Evolutionary conservation across 305 asterid species (phyloP).

Genomic region (Solanum hybrid): DNA sequence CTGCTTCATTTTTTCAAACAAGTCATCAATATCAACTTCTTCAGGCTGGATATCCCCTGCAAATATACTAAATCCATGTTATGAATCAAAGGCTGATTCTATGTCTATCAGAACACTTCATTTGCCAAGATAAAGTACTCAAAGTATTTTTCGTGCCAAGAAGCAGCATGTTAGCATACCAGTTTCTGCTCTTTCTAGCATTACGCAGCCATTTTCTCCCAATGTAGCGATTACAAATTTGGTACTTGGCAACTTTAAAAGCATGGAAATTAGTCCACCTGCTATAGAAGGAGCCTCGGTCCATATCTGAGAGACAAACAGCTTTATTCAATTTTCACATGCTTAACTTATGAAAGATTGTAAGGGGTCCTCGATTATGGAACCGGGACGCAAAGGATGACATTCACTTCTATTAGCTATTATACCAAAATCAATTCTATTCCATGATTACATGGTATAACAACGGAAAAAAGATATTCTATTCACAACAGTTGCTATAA

Average conservation of each 20-base stretch:
- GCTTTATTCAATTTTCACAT: background rate
- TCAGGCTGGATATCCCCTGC: too few species aligned
- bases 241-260: conserved; percentile 48
- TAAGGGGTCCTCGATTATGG: background rate
- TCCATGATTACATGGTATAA: background rate
- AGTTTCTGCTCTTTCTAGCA: conserved; percentile 32
- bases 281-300: conserved; percentile 58
- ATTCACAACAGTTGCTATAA: too few species aligned
- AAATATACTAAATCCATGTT: background rate
- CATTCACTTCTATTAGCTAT: background rate
- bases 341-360: background rate
- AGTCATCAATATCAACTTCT: too few species aligned
- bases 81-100: background rate
- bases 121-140: background rate
- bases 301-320: conserved; percentile 28
- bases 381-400: background rate
- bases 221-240: conserved; percentile 36
- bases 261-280: conserved; percentile 61
- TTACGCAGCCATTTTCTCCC: conserved; percentile 43
- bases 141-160: background rate
- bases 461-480: background rate
- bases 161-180: conserved; percentile 16
- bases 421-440: background rate
- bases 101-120: background rate
- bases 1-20: too few species aligned